These are phyloP conservation scores for Aegilops sharonensis DNA, from an alignment of 176 grass and related monocot species.

Conservation along the genomic window DNA sequence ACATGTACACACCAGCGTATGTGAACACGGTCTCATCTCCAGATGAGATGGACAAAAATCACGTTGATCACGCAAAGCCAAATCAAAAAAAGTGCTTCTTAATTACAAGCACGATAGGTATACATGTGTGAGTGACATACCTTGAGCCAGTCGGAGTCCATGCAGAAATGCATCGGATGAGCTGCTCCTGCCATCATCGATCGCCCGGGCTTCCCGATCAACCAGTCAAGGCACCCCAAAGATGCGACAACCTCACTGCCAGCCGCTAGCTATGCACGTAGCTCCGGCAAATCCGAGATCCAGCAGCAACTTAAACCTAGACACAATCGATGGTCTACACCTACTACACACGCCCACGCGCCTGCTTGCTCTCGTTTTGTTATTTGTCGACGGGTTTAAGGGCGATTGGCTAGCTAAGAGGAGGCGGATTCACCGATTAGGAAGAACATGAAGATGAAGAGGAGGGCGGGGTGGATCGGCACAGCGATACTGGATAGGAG, in stretches of 20 bases:
- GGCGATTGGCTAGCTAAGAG: neutral
- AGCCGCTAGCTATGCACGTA: neutral
- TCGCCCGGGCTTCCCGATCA: neutral
- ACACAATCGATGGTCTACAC: neutral
- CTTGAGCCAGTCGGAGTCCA: slow-evolving; percentile 95
- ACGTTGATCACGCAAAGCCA: neutral
- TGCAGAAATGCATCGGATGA: slow-evolving; percentile 77
- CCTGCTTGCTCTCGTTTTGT: neutral
- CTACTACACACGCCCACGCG: neutral
- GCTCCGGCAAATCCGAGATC: neutral
- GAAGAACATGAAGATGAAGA: neutral
- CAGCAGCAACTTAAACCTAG: neutral
- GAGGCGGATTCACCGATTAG: neutral
- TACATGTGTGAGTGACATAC: slow-evolving; percentile 10
- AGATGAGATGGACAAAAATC: neutral
- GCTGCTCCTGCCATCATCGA: slow-evolving; percentile 53
- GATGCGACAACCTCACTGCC: neutral
- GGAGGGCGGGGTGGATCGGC: neutral
- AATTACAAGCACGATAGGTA: neutral
- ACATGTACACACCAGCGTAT: neutral
- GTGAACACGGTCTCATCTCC: neutral
- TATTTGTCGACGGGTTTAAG: neutral
- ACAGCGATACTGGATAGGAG: neutral
- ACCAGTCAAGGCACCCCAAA: neutral
- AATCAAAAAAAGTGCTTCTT: neutral